A percentile compares a stretch with the other conserved stretches of the same genome.
Evolutionary conservation across 495 filamentous ascomycete species (phyloP).

Genomic region (Penicillium parvum): DNA sequence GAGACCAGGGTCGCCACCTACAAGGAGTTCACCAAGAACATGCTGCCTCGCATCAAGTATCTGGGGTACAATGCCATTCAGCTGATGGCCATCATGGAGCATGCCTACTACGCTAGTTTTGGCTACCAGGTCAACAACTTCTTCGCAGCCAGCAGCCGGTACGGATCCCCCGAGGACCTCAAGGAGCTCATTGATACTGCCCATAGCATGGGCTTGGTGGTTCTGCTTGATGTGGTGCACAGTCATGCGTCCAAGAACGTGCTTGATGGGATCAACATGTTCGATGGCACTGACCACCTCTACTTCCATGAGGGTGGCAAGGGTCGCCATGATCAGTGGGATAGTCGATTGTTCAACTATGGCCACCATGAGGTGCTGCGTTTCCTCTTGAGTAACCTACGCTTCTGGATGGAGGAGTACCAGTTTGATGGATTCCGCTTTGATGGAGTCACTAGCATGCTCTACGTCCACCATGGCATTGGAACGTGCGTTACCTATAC

Average conservation of each 20-base stretch:
- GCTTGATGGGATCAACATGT: slow-evolving; percentile 86
- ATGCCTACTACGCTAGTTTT: slow-evolving; percentile 98
- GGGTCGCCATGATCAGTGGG: slow-evolving; percentile 89
- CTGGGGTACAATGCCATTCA: slow-evolving; percentile 98
- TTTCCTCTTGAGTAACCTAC: slow-evolving; percentile 89
- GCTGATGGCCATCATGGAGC: slow-evolving; percentile 98
- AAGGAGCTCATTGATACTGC: slow-evolving; percentile 96
- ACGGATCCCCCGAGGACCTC: slow-evolving; percentile 88
- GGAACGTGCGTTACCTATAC: slow-evolving; percentile 70
- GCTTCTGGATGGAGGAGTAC: slow-evolving; percentile 99
- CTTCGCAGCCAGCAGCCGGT: slow-evolving; percentile 95
- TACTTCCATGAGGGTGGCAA: slow-evolving; percentile 89
- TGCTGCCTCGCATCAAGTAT: slow-evolving; percentile 84
- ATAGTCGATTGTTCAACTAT: slow-evolving; percentile 96
- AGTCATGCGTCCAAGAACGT: slow-evolving; percentile 98
- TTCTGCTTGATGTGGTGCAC: slow-evolving; percentile 94
- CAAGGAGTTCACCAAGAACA: slow-evolving; percentile 91
- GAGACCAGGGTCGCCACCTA: slow-evolving; percentile 86
- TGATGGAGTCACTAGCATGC: slow-evolving; percentile 97
- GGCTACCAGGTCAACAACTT: slow-evolving; percentile 98
- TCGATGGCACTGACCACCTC: slow-evolving; percentile 88
- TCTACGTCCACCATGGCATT: slow-evolving; percentile 94
- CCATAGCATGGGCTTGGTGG: slow-evolving; percentile 84
- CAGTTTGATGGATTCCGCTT: slow-evolving; percentile 95
- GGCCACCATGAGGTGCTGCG: slow-evolving; percentile 89